A percentile compares a stretch with the other conserved stretches of the same genome.
Evolutionary conservation across 371 early-diverging fungal genomes (phyloP).

Genomic region (Umbelopsis sp.): DNA sequence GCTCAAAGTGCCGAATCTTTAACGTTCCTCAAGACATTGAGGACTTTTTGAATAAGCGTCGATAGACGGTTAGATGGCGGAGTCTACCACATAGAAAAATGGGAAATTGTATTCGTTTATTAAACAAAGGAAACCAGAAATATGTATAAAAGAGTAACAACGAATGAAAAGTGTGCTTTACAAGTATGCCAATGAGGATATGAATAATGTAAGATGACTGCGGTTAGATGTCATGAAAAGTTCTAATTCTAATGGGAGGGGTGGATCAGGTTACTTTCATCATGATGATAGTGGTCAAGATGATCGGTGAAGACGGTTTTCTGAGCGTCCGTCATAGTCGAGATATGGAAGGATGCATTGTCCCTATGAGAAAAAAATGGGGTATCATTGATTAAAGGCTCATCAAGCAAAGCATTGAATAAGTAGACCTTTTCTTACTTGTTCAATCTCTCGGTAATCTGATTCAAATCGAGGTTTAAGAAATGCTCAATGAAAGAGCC

Average conservation of each 20-base stretch:
- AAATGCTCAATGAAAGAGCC: constrained; percentile 72
- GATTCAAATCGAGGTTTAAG: constrained; percentile 66
- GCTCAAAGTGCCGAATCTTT: constrained; percentile 67
- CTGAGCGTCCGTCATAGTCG: constrained; percentile 3
- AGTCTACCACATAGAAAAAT: background rate
- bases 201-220: background rate
- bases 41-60: constrained; percentile 41
- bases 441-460: constrained; percentile 65
- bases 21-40: constrained; percentile 63
- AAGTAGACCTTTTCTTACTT: constrained; percentile 27
- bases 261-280: constrained; percentile 11
- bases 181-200: background rate
- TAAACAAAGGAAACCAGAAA: background rate
- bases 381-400: no score
- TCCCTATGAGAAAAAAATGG: background rate
- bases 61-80: background rate
- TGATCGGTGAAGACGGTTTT: constrained; percentile 20
- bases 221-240: background rate
- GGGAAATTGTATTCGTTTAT: background rate
- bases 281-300: constrained; percentile 24
- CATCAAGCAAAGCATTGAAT: background rate
- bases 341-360: constrained; percentile 16
- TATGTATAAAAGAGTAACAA: background rate
- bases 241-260: background rate
- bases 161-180: background rate